phyloP scores from a whole-genome alignment of 257 asterid species.

The Nicotiana otophora region DNA sequence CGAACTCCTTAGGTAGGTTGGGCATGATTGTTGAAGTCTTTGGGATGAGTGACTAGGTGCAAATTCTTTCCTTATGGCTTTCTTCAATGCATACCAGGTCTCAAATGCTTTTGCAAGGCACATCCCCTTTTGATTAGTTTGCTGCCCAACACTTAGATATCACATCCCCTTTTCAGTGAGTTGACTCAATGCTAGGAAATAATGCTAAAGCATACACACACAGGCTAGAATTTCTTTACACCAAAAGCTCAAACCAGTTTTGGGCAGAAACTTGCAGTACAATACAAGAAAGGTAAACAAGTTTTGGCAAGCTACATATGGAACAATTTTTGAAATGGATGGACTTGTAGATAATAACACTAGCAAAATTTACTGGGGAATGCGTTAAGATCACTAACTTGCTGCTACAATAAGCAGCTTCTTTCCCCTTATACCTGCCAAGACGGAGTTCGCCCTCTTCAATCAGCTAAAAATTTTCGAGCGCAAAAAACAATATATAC shows the following conservation, averaged over 20 bases:
- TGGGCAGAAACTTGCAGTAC: neutral
- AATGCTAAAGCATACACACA: neutral
- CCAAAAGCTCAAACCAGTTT: neutral
- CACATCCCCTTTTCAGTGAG: neutral
- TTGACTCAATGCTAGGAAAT: neutral
- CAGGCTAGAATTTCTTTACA: neutral
- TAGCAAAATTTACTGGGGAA: neutral
- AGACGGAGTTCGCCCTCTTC: neutral
- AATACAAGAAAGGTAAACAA: neutral
- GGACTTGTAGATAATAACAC: neutral
- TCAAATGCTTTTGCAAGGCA: too few relatives aligned
- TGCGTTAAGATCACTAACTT: neutral
- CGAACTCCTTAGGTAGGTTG: too few relatives aligned
- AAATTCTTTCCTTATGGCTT: too few relatives aligned
- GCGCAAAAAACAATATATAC: neutral
- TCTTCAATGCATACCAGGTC: too few relatives aligned
- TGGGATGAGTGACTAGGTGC: too few relatives aligned
- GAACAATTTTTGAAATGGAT: neutral
- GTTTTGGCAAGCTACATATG: neutral
- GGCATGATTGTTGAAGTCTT: too few relatives aligned
- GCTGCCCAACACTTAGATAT: neutral
- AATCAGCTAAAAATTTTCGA: neutral
- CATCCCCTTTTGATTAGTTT: neutral
- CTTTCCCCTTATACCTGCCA: neutral
- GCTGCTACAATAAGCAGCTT: neutral